Evolutionary conservation across 129 eudicot species (phyloP), one percentile per base, ranked within the genome.

Genomic region (Oenanthe sinensis): DNA sequence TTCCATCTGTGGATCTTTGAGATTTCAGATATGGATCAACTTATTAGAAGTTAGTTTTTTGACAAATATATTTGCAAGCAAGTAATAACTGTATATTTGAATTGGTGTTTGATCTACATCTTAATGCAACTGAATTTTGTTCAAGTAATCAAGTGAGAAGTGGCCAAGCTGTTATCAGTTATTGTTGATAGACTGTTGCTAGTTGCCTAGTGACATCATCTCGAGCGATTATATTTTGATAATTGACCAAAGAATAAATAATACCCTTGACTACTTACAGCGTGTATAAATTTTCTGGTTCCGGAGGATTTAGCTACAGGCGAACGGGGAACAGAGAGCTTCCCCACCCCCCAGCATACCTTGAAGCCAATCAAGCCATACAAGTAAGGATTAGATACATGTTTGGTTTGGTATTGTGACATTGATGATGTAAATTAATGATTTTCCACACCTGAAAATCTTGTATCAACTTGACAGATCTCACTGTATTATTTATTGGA

Each of bases 71-170:
- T 50, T 52, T 43, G 79, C 68, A 60, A 60, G 79, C 68, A 60
- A 60, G 19, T 58, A 70, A 77, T 62, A 50, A 71, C 45, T 74
- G 72, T 74, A 55, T 79, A 33, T 65, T 33, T 78, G 58, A 48
- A 30, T 37, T 70, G 50, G 71, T 68, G 60, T 74, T 52, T 13
- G 48, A 24, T 79, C 71, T 65, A 63, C 40, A 65, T 63, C 28
- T 39, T 24, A 63, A 65, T 14, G 40, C 30, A 65, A 33, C 40
- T 28, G 40, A 65, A 24, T 65, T 28, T 11, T 28, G 39, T 30
- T 65, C 0, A 65, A 65, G 71, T 65, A 65, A n/a, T 22, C 20
- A n/a, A 58, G 65, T 22, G 65, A 22, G 26, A 19, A 19, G 2
- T 54, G 13, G 54, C 20, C 11, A 65, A 3, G 28, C 15, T 65